Evolutionary conservation across 495 filamentous ascomycete genomes (phyloP), one percentile per base, ranked within the genome.

Genomic region (Penicillium lagena): DNA sequence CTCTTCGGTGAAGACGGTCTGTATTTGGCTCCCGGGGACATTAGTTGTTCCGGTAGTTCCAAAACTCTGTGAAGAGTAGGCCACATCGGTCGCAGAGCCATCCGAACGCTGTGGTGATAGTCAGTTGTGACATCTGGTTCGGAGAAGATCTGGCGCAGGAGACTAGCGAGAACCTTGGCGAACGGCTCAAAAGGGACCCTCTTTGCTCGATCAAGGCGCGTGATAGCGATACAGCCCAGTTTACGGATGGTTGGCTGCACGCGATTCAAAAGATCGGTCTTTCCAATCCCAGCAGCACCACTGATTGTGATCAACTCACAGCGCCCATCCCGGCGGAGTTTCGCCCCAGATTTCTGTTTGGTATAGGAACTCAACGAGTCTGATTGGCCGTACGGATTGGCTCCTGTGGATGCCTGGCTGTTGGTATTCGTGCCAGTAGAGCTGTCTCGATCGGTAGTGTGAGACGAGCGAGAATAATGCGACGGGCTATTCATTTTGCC

Each of bases 61-160:
- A 96, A 68, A 39, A 90, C 78, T 38, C 76, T 78, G 55, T 89
- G 83, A 32, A 95, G 73, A 37, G 82, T 77, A 7, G 82, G 75
- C 89, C 89, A 96, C 45, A 87, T 76, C 4, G 85, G 81, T 12
- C 81, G 79, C 37, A 91, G 76, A 42, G 85, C 86, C 14, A 77
- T 71, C 44, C 87, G 81, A 12, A 96, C 63, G 39, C 72, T 74
- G 43, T 85, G 77, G 47, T 96, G 90, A 52, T 94, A 93, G 4
- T 85, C 76, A 0, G 86, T 94, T 2, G 82, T 81, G 2, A 90
- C 84, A 63, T 95, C 86, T 42, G 82, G 83, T 58, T 96, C 89
- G 0, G 88, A 90, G 68, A 91, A 95, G 7, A 94, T 89, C 53
- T 96, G 90, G 39, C 88, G 85, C 49, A 96, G 86, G 6, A 95